phyloP scores from a whole-genome alignment of 2,329 filamentous ascomycete genomes.

The Colletotrichum sublineola region DNA sequence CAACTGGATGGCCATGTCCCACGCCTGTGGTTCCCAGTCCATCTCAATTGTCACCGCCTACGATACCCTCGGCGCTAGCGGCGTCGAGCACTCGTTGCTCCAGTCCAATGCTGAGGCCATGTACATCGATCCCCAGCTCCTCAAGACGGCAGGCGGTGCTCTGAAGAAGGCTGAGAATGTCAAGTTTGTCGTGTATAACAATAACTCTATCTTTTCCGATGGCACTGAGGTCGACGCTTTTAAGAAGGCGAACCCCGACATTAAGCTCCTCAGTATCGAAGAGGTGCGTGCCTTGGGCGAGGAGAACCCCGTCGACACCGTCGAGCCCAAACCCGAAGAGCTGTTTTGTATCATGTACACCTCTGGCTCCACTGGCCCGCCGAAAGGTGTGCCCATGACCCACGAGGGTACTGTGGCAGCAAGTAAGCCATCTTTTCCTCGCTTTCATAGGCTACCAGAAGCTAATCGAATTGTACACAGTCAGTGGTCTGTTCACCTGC shows the following conservation, averaged over 20 bases:
- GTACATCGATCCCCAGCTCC: conserved; percentile 86
- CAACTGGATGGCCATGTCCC: conserved; percentile 87
- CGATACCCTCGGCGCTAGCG: conserved; percentile 88
- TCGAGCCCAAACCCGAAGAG: conserved; percentile 80
- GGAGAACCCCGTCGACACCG: conserved; percentile 77
- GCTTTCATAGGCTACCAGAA: background rate
- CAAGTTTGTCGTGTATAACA: conserved; percentile 74
- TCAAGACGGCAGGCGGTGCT: conserved; percentile 69
- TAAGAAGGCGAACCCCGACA: conserved; percentile 66
- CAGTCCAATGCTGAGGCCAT: conserved; percentile 86
- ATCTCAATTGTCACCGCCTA: conserved; percentile 95
- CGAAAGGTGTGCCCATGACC: conserved; percentile 88
- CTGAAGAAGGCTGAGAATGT: conserved; percentile 69
- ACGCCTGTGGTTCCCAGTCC: conserved; percentile 83
- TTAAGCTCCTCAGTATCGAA: conserved; percentile 67
- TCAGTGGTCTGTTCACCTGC: conserved; percentile 84
- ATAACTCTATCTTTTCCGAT: conserved; percentile 65
- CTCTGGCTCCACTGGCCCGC: conserved; percentile 88
- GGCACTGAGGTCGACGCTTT: conserved; percentile 67
- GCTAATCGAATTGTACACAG: conserved; percentile 47
- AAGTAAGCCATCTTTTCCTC: conserved; percentile 57
- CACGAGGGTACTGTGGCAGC: conserved; percentile 86
- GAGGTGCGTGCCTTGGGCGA: conserved; percentile 71
- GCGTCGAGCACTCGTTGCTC: conserved; percentile 86
- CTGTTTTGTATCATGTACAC: conserved; percentile 90